Percentiles rank a stretch among this genome's conserved stretches.
Evolutionary conservation across 129 eudicot species (phyloP).

Genomic region (Arctium minus): DNA sequence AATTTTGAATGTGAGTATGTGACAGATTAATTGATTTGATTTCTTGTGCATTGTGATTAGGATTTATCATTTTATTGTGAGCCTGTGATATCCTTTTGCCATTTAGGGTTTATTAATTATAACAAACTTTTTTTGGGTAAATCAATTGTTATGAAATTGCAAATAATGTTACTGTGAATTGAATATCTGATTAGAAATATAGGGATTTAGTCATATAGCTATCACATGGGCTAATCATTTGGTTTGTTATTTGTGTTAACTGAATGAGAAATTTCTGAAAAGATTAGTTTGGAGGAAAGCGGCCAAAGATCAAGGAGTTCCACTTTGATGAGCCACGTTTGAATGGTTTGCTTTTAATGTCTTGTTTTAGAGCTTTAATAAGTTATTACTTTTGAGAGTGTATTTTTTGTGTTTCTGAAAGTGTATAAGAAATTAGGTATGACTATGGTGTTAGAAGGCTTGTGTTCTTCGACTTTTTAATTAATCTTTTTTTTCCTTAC

Average conservation of each 20-base stretch:
- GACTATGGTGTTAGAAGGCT: neutral
- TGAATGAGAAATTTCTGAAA: neutral
- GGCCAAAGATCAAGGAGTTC: neutral
- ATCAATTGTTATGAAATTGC: too few relatives aligned
- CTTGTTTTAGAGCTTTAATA: too few relatives aligned
- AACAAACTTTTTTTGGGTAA: too few relatives aligned
- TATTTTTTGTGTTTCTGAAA: neutral
- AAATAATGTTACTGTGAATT: too few relatives aligned
- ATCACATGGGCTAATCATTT: too few relatives aligned
- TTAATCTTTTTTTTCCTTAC: neutral
- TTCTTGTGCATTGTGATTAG: neutral
- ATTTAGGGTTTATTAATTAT: too few relatives aligned
- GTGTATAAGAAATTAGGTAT: neutral
- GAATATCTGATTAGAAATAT: too few relatives aligned
- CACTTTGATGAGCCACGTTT: neutral
- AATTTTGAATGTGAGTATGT: neutral
- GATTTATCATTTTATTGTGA: too few relatives aligned
- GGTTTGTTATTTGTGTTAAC: too few relatives aligned
- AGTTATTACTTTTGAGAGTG: neutral
- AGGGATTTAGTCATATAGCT: too few relatives aligned
- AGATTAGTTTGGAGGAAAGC: too few relatives aligned
- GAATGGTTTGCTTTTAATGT: neutral
- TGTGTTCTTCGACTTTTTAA: neutral
- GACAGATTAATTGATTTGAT: neutral
- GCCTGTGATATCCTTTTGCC: too few relatives aligned